phyloP scores from a whole-genome alignment of 2,329 filamentous ascomycete species.

The Pyrenochaeta sp. region DNA sequence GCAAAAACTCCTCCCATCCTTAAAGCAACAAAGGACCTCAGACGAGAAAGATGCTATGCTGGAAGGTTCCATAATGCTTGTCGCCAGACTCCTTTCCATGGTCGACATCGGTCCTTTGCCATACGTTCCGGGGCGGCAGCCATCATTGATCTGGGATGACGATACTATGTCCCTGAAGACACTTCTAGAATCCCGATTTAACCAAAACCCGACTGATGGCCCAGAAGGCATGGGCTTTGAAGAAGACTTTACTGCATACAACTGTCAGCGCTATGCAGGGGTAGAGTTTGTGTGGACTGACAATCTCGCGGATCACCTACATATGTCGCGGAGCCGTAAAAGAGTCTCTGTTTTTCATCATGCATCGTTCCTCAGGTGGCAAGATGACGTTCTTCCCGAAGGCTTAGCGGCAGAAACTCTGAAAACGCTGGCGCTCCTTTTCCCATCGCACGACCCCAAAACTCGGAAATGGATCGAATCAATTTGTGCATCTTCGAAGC shows the following conservation, averaged over 20 bases:
- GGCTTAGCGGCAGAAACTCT: conserved; percentile 43
- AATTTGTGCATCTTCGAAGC: background rate
- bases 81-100: conserved; percentile 5
- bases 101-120: conserved; percentile 1
- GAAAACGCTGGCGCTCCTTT: conserved; percentile 46
- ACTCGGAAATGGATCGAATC: conserved; percentile 33
- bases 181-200: too few relatives aligned
- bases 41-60: background rate
- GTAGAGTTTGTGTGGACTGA: conserved; percentile 50
- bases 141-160: too few relatives aligned
- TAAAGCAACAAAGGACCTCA: background rate
- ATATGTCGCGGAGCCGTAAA: conserved; percentile 44
- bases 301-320: conserved; percentile 55
- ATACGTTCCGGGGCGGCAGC: too few relatives aligned
- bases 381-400: background rate
- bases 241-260: conserved; percentile 27
- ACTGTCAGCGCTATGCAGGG: conserved; percentile 44
- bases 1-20: background rate
- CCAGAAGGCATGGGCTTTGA: too few relatives aligned
- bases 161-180: too few relatives aligned
- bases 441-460: conserved; percentile 36
- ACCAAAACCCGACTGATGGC: too few relatives aligned
- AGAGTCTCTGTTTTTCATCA: conserved; percentile 54
- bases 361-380: conserved; percentile 22
- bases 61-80: conserved; percentile 5